Evolutionary conservation across 2,329 filamentous ascomycete genomes (phyloP).

Genomic region (Cytospora piceicola): DNA sequence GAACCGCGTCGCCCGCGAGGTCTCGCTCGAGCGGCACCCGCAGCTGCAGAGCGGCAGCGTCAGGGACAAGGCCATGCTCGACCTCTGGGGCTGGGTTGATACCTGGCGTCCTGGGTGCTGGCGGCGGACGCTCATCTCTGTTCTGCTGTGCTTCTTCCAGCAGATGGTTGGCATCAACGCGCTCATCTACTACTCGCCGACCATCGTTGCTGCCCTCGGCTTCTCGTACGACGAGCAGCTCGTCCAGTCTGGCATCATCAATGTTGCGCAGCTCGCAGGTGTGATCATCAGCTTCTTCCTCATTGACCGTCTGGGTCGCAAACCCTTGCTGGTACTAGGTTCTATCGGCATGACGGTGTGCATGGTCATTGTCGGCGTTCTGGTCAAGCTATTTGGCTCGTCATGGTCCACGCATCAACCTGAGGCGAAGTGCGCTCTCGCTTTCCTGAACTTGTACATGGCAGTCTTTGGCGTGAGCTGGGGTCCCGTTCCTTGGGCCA

Average conservation of each 20-base stretch:
- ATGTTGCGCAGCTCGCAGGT: slow-evolving; percentile 50
- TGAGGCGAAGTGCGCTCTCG: slow-evolving; percentile 13
- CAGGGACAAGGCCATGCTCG: slow-evolving; percentile 22
- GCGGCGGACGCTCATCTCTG: slow-evolving; percentile 51
- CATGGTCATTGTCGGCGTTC: slow-evolving; percentile 55
- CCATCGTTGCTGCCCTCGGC: slow-evolving; percentile 51
- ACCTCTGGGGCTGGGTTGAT: slow-evolving; percentile 51
- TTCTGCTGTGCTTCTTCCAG: slow-evolving; percentile 62
- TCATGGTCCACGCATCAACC: slow-evolving; percentile 54
- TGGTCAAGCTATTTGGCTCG: slow-evolving; percentile 56
- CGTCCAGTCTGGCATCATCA: slow-evolving; percentile 52
- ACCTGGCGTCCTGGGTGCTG: slow-evolving; percentile 50
- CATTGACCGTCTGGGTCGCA: slow-evolving; percentile 52
- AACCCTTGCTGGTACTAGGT: slow-evolving; percentile 50
- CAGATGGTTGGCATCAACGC: slow-evolving; percentile 57
- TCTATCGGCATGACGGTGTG: slow-evolving; percentile 49
- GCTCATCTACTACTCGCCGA: slow-evolving; percentile 52
- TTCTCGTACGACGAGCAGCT: slow-evolving; percentile 48
- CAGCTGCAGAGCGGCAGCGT: slow-evolving; percentile 38
- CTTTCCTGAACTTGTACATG: slow-evolving; percentile 20
- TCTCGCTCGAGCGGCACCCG: slow-evolving; percentile 43
- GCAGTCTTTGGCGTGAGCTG: slow-evolving; percentile 15
- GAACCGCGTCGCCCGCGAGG: slow-evolving; percentile 49
- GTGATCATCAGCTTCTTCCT: slow-evolving; percentile 52
- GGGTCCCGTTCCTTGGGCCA: slow-evolving; percentile 19